Percentiles rank a stretch among this genome's conserved stretches.
phyloP scores from a whole-genome alignment of 2,329 filamentous ascomycete species.

The Cladobotryum protrusum region DNA sequence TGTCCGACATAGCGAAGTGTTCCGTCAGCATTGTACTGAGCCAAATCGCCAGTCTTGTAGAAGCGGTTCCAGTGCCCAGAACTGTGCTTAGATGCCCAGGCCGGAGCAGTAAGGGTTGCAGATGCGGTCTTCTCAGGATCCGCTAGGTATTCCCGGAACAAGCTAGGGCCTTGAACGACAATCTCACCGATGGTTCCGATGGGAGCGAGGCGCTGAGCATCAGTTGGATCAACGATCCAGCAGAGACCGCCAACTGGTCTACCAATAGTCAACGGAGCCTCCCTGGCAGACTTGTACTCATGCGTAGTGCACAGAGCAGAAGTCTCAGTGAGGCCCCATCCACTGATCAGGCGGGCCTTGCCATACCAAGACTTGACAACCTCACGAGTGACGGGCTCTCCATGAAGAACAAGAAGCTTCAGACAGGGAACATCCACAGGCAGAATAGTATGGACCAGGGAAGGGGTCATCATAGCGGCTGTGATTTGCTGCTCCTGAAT shows the following conservation, averaged over 20 bases:
- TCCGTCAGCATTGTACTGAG: constrained; percentile 9
- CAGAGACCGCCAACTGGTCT: constrained; percentile 8
- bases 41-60: constrained; percentile 10
- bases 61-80: constrained; percentile 3
- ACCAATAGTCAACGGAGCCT: constrained; percentile 1
- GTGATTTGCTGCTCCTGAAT: constrained; percentile 6
- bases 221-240: constrained; percentile 16
- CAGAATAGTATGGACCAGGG: constrained; percentile 11
- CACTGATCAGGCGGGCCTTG: neutral
- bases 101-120: neutral
- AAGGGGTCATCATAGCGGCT: constrained; percentile 14
- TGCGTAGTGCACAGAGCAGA: constrained; percentile 7
- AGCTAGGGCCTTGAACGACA: constrained; percentile 16
- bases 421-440: constrained; percentile 6
- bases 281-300: neutral
- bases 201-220: constrained; percentile 12
- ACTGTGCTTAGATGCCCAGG: neutral
- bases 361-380: constrained; percentile 5
- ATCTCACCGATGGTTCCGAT: constrained; percentile 17
- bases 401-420: constrained; percentile 7
- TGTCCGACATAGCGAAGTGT: constrained; percentile 9
- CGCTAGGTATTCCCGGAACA: constrained; percentile 15
- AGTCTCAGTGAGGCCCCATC: constrained; percentile 10
- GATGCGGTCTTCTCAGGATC: constrained; percentile 5
- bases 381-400: constrained; percentile 6